Conservation (phyloP, 371 early-diverging fungal species). For the Rhizopus sp. region DNA sequence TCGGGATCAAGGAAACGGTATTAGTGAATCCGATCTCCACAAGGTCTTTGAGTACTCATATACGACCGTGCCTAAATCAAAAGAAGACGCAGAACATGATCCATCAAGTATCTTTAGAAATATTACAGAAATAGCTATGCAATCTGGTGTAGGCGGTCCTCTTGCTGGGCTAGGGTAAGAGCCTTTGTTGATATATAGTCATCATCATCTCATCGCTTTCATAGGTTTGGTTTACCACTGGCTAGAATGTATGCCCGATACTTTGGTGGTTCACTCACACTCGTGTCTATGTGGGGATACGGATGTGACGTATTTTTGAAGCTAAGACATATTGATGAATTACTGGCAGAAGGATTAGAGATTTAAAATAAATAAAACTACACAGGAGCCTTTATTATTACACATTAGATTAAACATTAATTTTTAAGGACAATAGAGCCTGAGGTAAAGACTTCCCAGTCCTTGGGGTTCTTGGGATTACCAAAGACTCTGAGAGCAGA, state of each 20-base stretch:
- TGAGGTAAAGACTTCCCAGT: conserved; percentile 30
- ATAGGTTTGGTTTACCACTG: conserved; percentile 87
- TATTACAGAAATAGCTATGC: conserved; percentile 73
- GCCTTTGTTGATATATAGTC: neutral
- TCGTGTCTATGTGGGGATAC: conserved; percentile 84
- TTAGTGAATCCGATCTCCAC: conserved; percentile 71
- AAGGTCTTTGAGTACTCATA: conserved; percentile 91
- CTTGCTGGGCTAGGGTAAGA: conserved; percentile 69
- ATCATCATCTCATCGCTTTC: conserved; percentile 5
- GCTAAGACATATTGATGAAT: conserved; percentile 77
- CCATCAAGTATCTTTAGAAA: conserved; percentile 58
- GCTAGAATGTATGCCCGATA: conserved; percentile 92
- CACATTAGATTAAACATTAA: conserved; percentile 13
- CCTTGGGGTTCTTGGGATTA: conserved; percentile 27
- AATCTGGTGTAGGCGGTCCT: conserved; percentile 85
- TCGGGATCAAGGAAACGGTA: conserved; percentile 94
- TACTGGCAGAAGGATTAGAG: conserved; percentile 51
- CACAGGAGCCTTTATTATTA: neutral
- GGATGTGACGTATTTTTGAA: conserved; percentile 94
- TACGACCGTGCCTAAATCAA: conserved; percentile 80
- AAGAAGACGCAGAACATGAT: conserved; percentile 43
- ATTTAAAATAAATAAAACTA: conserved; percentile 19
- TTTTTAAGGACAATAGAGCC: conserved; percentile 34
- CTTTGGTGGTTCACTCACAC: conserved; percentile 90
- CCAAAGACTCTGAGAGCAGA: conserved; percentile 32